These are phyloP conservation scores for Aquilaria agallochum DNA, from an alignment of 441 rosid genomes.

Conservation along the genomic window DNA sequence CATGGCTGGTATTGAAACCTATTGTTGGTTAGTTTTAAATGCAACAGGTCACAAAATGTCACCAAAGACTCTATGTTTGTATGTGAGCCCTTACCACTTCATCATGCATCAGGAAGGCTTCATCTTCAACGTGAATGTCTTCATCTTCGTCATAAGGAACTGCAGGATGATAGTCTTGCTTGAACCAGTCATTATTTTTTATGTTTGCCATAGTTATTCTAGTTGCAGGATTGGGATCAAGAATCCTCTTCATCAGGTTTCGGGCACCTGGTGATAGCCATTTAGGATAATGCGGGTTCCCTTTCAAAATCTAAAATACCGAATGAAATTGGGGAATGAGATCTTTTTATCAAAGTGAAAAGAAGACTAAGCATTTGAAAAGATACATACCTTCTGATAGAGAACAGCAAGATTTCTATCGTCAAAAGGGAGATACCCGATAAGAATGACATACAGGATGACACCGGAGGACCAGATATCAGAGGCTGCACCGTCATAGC, in stretches of 20 bases:
- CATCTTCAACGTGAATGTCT: conserved; percentile 34
- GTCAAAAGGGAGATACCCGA: conserved; percentile 84
- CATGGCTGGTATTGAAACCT: conserved; percentile 16
- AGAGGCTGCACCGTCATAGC: conserved; percentile 90
- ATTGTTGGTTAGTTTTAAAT: too few relatives aligned
- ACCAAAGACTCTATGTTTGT: conserved; percentile 3
- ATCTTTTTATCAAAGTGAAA: not conserved
- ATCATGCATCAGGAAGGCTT: conserved; percentile 41
- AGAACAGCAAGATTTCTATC: conserved; percentile 91
- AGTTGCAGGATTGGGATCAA: conserved; percentile 77
- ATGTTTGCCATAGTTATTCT: conserved; percentile 68
- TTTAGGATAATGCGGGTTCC: conserved; percentile 76
- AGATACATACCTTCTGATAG: conserved; percentile 68
- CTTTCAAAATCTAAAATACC: conserved; percentile 79
- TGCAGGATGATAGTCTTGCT: conserved; percentile 57
- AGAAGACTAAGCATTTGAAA: too few relatives aligned
- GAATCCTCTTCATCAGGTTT: conserved; percentile 71
- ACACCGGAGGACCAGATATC: conserved; percentile 98
- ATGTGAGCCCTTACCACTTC: conserved; percentile 42
- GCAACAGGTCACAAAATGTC: conserved; percentile 9
- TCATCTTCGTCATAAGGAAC: conserved; percentile 76
- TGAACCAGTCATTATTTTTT: conserved; percentile 82
- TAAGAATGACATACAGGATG: conserved; percentile 78
- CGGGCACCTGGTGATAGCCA: conserved; percentile 83
- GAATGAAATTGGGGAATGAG: conserved; percentile 3